Evolutionary conservation across 352 stramenopile genomes (phyloP).

Genomic region (Stephanocyclus meneghinianus): DNA sequence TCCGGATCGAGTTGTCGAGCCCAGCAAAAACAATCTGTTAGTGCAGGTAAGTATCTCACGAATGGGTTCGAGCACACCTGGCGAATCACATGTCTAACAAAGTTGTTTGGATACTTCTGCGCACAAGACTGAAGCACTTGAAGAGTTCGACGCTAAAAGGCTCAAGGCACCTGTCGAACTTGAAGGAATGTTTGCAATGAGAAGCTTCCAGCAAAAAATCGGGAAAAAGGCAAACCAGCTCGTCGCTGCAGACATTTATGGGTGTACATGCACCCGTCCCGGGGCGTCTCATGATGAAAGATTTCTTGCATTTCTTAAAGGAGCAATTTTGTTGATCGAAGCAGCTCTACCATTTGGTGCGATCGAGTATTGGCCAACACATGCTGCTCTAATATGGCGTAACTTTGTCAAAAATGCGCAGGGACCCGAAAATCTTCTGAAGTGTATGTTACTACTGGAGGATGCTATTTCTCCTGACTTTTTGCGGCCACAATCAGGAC

Average conservation of each 20-base stretch:
- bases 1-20: constrained; percentile 68
- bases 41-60: constrained; percentile 49
- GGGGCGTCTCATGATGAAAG: constrained; percentile 63
- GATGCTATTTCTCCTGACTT: constrained; percentile 77
- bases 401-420: constrained; percentile 64
- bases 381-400: constrained; percentile 69
- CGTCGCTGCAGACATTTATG: constrained; percentile 62
- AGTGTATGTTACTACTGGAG: constrained; percentile 76
- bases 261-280: constrained; percentile 44
- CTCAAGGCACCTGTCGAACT: constrained; percentile 55
- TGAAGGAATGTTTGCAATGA: constrained; percentile 64
- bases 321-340: constrained; percentile 78
- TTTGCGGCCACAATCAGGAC: constrained; percentile 66
- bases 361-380: constrained; percentile 69
- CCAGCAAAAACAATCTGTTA: constrained; percentile 72
- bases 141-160: constrained; percentile 50
- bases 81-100: not conserved
- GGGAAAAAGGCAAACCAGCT: constrained; percentile 49
- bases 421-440: constrained; percentile 72
- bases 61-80: not conserved
- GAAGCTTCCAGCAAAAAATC: constrained; percentile 68
- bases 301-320: constrained; percentile 71
- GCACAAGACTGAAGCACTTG: constrained; percentile 65
- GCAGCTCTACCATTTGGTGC: constrained; percentile 74
- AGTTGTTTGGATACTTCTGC: not conserved